phyloP scores from a whole-genome alignment of 441 rosid genomes.

The Eruca vesicaria region DNA sequence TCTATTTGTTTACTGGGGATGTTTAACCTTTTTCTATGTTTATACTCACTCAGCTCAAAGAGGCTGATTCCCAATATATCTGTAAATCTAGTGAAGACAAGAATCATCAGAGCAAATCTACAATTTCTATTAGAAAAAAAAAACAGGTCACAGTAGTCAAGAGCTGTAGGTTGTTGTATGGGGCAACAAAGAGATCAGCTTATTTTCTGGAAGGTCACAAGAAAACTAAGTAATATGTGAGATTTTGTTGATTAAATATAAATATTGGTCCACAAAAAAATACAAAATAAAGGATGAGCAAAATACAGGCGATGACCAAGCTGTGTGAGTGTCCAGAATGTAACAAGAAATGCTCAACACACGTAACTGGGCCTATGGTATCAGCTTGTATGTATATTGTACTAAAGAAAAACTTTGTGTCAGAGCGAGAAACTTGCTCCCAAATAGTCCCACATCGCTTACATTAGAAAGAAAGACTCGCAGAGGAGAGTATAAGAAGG shows the following conservation, averaged over 20 bases:
- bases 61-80: background rate
- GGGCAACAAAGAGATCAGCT: background rate
- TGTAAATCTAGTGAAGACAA: background rate
- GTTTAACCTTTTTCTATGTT: background rate
- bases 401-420: background rate
- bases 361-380: background rate
- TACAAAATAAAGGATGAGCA: background rate
- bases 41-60: background rate
- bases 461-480: fast-evolving
- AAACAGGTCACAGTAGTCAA: too few species aligned
- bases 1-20: background rate
- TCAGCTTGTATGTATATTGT: background rate
- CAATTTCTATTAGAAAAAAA: too few species aligned
- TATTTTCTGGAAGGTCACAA: background rate
- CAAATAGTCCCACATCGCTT: too few species aligned
- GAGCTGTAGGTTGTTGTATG: background rate
- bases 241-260: background rate
- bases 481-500: background rate
- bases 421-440: too few species aligned
- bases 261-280: background rate
- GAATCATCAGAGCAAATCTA: background rate
- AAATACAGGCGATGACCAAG: background rate
- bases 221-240: background rate
- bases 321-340: background rate
- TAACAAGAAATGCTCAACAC: background rate